Evolutionary conservation across 805 yeast species (phyloP), one percentile per base, ranked within the genome.

Genomic region (Teunomyces barrocoloradensis): DNA sequence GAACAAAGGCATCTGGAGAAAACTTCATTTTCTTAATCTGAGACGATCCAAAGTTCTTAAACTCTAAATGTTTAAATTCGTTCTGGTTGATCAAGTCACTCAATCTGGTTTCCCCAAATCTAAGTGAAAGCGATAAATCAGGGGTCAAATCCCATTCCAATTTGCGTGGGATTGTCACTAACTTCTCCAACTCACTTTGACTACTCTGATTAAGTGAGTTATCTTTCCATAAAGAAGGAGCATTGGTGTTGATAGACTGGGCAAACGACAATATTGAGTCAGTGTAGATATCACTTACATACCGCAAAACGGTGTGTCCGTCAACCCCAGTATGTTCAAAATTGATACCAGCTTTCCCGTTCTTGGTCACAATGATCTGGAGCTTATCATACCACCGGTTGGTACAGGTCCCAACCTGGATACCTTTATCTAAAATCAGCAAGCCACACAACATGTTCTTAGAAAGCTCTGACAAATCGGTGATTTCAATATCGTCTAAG

Each of bases 261-360:
- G 97, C 97, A 74, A 89, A 90, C 42, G 91, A 79, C 51, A 90
- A 71, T 45, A 90, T 89, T 1, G 96, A 85, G 63, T 90, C 97
- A 0, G 97, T 90, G 63, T 90, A 90, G 46, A 90, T 87, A 65
- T 90, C 97, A 34, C 89, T 82, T 11, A 89, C 96, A 71, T 87
- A 85, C 53, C 97, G 71, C 54, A 90, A 71, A 4, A 90, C 96
- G 0, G 97, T 90, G 65, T 90, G 97, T 47, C 97, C 97, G 67
- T 90, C 97, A 23, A 90, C 95, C 56, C 96, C 96, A 0, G 97
- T 87, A 61, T 90, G 94, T 60, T 90, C 97, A 62, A 90, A 90
- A 65, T 91, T 90, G 54, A 90, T 84, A 25, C 97, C 97, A 2
- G 94, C 96, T 65, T 87, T 87, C 20, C 95, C 96, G 65, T 90